Evolutionary conservation across 345 rosid species (phyloP), one percentile per base, ranked within the genome.

Genomic region (Camelina hispida): DNA sequence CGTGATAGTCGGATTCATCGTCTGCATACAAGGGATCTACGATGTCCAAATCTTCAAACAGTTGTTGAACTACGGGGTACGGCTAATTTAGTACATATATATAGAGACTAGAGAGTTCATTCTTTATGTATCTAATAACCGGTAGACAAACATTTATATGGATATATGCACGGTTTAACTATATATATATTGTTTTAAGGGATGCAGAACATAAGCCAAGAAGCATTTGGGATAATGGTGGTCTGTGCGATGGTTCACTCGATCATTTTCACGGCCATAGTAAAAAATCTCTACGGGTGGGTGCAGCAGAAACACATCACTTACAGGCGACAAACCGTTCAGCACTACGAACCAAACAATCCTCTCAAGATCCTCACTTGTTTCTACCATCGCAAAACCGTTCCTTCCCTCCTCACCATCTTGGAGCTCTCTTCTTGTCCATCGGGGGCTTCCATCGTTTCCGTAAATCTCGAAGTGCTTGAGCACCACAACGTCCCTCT

Each of bases 321-420:
- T 25, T 78, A 75, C 37, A 34, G 32, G 47, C 64, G 56, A 48
- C 74, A 64, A 32, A 75, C 81, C 1, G 32, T 84, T 38, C 68
- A 75, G 43, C 68, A 82, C 48, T 40, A 14, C 14, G 38, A 50
- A 18, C 69, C n/a, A 14, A 1, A 43, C 20, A 17, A 48, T 0
- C 80, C 71, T 48, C 74, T 84, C 5, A 72, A 63, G 43, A 42
- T 84, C 42, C 75, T 84, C 62, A 70, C 82, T 25, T 82, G 82
- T 52, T 60, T 82, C 69, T 68, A 68, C 14, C 48, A 82, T 17
- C 63, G 48, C 17, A 54, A 78, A 10, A 35, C 66, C 14, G 77
- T 82, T 7, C 67, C 75, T 11, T 38, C 85, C 48, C 57, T 78
- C n/a, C 52, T 84, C 17, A 68, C 62, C 17, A 1, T 82, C 25